A percentile compares a stretch with the other conserved stretches of the same genome.
These are phyloP conservation scores for Ceratocystis eucalypticola DNA, from an alignment of 2,329 filamentous ascomycete genomes.

Conservation along the genomic window DNA sequence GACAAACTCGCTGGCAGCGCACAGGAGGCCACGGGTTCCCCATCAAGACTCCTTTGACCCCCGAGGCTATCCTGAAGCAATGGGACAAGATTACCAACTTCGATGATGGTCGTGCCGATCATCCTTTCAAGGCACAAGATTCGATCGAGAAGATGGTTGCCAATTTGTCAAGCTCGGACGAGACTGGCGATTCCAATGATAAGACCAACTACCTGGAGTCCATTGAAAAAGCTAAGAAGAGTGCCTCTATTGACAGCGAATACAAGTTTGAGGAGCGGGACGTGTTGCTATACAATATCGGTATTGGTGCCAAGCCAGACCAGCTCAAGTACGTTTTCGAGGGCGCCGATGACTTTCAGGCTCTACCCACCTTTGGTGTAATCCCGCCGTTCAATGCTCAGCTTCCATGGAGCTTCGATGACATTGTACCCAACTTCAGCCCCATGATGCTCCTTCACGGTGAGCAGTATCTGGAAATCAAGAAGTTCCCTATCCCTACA, in stretches of 20 bases:
- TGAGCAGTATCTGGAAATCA: conserved; percentile 94
- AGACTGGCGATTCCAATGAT: conserved; percentile 42
- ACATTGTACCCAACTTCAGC: conserved; percentile 87
- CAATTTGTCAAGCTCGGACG: conserved; percentile 69
- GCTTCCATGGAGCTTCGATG: conserved; percentile 62
- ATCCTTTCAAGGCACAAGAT: conserved; percentile 67
- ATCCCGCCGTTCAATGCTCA: conserved; percentile 84
- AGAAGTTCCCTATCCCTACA: conserved; percentile 83
- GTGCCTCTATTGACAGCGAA: conserved; percentile 55
- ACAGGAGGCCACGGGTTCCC: conserved; percentile 84
- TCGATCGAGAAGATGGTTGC: conserved; percentile 63
- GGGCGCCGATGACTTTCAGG: conserved; percentile 81
- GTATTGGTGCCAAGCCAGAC: conserved; percentile 78
- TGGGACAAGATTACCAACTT: conserved; percentile 77
- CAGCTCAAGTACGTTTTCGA: conserved; percentile 85
- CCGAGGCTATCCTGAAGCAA: conserved; percentile 65
- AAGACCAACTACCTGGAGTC: conserved; percentile 49
- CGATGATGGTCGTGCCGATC: conserved; percentile 71
- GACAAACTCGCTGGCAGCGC: conserved; percentile 87
- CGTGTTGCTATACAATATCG: conserved; percentile 88
- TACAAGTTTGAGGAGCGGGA: conserved; percentile 80
- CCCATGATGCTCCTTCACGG: conserved; percentile 99
- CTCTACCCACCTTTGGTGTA: conserved; percentile 88
- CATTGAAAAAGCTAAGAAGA: conserved; percentile 63
- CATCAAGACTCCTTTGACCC: conserved; percentile 65